A percentile compares a stretch with the other conserved stretches of the same genome.
These are phyloP conservation scores for Aspergillus indologenus DNA, from an alignment of 495 filamentous ascomycete genomes.

Conservation along the genomic window DNA sequence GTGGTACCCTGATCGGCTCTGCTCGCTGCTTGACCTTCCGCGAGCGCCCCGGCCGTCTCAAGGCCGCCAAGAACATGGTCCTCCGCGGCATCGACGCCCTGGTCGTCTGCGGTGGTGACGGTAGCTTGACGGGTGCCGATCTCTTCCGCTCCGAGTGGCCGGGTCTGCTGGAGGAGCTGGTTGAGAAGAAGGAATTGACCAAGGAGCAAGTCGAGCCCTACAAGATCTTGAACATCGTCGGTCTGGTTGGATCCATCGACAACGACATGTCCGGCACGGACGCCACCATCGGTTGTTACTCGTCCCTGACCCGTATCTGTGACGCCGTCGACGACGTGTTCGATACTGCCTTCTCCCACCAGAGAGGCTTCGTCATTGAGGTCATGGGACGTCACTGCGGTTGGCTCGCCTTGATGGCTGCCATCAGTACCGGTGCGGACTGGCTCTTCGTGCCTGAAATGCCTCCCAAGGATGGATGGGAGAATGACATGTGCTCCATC, in stretches of 20 bases:
- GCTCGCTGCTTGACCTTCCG: conserved; percentile 87
- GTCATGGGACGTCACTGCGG: conserved; percentile 99
- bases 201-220: conserved; percentile 67
- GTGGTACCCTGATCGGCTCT: conserved; percentile 95
- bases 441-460: conserved; percentile 97
- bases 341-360: conserved; percentile 94
- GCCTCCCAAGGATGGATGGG: conserved; percentile 84
- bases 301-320: conserved; percentile 86
- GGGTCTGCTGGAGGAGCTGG: conserved; percentile 76
- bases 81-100: conserved; percentile 90
- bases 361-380: conserved; percentile 95
- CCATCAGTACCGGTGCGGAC: conserved; percentile 91
- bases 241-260: conserved; percentile 95
- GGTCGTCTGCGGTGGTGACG: conserved; percentile 96
- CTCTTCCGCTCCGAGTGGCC: conserved; percentile 92
- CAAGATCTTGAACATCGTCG: conserved; percentile 87
- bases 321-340: conserved; percentile 95
- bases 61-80: conserved; percentile 90
- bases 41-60: conserved; percentile 75
- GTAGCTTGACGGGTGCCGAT: conserved; percentile 94
- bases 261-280: conserved; percentile 98
- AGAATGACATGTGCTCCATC: conserved; percentile 79
- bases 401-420: conserved; percentile 96
- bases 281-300: conserved; percentile 96
- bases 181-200: conserved; percentile 63